phyloP scores from a whole-genome alignment of 257 asterid genomes.

The Solanum gracilifrons region DNA sequence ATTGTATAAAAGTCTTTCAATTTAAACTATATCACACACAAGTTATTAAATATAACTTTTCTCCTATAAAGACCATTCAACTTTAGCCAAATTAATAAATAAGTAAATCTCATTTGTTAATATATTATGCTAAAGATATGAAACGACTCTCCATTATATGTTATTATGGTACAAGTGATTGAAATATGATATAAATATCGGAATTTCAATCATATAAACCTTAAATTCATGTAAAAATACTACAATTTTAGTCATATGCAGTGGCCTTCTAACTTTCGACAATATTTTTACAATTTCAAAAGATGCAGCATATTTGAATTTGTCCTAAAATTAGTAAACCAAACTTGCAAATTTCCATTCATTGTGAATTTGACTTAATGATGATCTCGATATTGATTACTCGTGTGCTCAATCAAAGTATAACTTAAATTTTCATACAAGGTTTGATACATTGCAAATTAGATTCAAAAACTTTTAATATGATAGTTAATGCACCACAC shows the following conservation, averaged over 20 bases:
- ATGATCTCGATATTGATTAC: background rate
- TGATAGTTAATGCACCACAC: background rate
- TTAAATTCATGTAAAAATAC: background rate
- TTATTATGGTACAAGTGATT: background rate
- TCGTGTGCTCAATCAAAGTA: background rate
- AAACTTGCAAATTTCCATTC: background rate
- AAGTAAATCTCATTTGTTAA: background rate
- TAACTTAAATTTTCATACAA: background rate
- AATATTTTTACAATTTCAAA: background rate
- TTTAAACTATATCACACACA: background rate
- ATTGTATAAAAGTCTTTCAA: background rate
- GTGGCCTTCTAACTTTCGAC: background rate
- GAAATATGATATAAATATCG: background rate
- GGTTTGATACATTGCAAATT: background rate
- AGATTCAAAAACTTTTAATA: background rate
- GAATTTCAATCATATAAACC: background rate
- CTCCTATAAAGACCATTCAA: background rate
- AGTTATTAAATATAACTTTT: background rate
- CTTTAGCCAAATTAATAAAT: background rate
- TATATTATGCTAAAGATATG: background rate
- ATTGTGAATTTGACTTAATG: background rate
- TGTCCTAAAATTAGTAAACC: background rate
- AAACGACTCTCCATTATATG: background rate
- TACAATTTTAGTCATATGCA: background rate
- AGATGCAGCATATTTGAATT: background rate